Base-by-base conservation (phyloP, 192 early-diverging fungal species). In the Coemansia sp. region DNA sequence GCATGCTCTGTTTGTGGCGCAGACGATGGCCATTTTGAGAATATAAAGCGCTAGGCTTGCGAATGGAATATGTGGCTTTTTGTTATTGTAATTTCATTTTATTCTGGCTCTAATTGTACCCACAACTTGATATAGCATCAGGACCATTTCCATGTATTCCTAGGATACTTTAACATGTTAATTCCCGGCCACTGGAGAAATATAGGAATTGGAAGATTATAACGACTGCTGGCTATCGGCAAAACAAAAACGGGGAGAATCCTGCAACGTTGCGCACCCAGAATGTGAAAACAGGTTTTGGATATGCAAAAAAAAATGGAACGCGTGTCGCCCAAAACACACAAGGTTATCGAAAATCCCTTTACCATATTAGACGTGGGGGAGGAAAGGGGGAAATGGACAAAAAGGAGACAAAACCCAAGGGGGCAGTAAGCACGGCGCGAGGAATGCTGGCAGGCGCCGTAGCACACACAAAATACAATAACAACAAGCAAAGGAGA, bases 401-500 rank as follows among this genome's bases (percentile, higher is more conserved):
- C 15, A n/a, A n/a, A n/a, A n/a, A n/a, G n/a, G n/a, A n/a, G n/a
- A n/a, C n/a, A n/a, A n/a, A n/a, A n/a, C n/a, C n/a, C n/a, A n/a
- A n/a, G n/a, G n/a, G 0, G 15, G 45, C 45, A 48, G 45, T 48
- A 48, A 47, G 45, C 13, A 2, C 22, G 20, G 45, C 13, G 2
- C 22, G 20, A 48, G 52, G 52, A 54, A 54, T 54, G 52, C 14
- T 54, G 25, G 28, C n/a, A 59, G 48, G 33, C 40, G 41, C 38
- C 61, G 44, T 38, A 62, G 20, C 45, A 68, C 45, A 48, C 37
- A 41, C 33, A 48, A 48, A 48, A 2, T 5, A 5, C 5, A 47
- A 48, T 48, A 54, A 42, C 29, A 61, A 67, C 45, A 58, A 34
- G n/a, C 33, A 60, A 44, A 44, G 56, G 20, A n/a, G n/a, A 28